Percentiles rank a stretch among this genome's conserved stretches.
These are phyloP conservation scores for Rosa rugosa DNA, from an alignment of 306 rosid species.

Conservation along the genomic window DNA sequence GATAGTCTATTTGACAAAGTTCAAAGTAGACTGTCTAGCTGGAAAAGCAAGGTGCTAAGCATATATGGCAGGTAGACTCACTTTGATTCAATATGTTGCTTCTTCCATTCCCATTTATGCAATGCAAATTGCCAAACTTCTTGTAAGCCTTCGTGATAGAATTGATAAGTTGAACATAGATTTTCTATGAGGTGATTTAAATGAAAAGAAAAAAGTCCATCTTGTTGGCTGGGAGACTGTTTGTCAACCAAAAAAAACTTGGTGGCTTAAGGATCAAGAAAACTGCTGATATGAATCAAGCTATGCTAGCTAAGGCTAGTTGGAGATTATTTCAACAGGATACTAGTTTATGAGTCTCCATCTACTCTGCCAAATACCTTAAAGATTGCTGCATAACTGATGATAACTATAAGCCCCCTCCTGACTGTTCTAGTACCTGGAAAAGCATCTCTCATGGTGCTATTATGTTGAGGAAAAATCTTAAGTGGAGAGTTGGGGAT, in stretches of 20 bases:
- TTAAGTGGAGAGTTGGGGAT: no score
- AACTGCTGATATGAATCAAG: no score
- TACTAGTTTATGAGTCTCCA: no score
- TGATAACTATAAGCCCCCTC: no score
- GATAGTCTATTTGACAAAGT: not conserved
- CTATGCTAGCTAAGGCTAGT: not conserved
- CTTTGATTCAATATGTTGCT: not conserved
- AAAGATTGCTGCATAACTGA: not conserved
- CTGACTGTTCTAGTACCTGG: no score
- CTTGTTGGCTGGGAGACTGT: not conserved
- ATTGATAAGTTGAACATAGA: not conserved
- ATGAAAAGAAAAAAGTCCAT: not conserved
- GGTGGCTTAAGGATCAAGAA: not conserved
- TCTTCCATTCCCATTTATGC: not conserved
- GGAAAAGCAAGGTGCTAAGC: not conserved
- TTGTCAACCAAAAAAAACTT: no score
- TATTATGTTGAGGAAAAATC: no score
- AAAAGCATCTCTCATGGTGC: no score
- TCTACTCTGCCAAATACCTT: not conserved
- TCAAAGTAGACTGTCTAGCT: not conserved
- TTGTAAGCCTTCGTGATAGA: not conserved
- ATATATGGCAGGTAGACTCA: not conserved
- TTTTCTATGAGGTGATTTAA: not conserved
- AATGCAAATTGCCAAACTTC: not conserved
- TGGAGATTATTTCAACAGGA: not conserved